Base-by-base conservation (phyloP, 2,329 filamentous ascomycete genomes). In the Pezicula radicicola region DNA sequence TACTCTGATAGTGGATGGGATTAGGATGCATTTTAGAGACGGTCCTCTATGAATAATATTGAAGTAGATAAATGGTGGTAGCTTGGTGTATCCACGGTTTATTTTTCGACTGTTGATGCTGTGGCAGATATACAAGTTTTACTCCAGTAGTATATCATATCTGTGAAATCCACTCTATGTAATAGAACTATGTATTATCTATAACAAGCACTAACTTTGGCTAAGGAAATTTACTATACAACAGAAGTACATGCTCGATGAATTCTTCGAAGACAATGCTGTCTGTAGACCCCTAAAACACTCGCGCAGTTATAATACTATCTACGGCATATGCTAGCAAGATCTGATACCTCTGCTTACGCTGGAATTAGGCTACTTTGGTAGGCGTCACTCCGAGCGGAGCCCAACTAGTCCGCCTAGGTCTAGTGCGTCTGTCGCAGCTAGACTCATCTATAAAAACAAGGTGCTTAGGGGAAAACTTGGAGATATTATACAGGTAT, bases 371-470 rank as follows among this genome's bases (percentile, higher is more conserved):
- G 36, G 56, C 55, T 18, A 63, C 41, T 51, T 65, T 40, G 3
- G 53, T 48, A 7, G 62, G 63, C 10, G 60, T 56, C 30, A 60
- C 55, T 6, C 66, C 62, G 5, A 51, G 47, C 6, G 66, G 67
- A 49, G 67, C 64, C 70, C 63, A 72, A 3, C 63, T 63, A 10
- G 53, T 68, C 8, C 64, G 57, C 44, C 69, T 57, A 53, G 63
- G 67, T 7, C 66, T 63, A 50, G 61, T 55, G 8, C 60, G 59
- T 55, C 64, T 70, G 51, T 71, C 63, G 55, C 59, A 69, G 3
- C 66, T 62, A 47, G 69, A 70, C 55, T 72, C 61, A 53, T 71
- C 64, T 30, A 68, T 57, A 47, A 58, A 71, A 9, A 71, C 62
- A 18, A 68, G 55, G 18, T 69, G 61, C 49, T 68, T 64, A 3